These are phyloP conservation scores for Pyrenophora teres DNA, from an alignment of 2,329 filamentous ascomycete genomes.

Conservation along the genomic window DNA sequence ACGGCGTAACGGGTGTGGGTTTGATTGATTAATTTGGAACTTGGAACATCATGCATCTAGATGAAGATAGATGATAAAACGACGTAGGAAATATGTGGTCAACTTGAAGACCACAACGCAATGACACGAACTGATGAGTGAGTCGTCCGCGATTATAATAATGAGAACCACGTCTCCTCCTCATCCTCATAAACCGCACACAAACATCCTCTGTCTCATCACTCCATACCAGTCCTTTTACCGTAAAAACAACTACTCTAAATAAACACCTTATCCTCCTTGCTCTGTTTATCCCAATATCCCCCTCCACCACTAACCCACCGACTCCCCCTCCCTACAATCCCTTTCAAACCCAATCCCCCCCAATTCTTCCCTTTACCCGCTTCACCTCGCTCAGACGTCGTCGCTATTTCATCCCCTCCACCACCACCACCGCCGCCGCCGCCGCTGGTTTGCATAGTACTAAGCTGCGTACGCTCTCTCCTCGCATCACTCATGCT, in stretches of 20 bases:
- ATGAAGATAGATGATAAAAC: too few relatives aligned
- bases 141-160: too few relatives aligned
- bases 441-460: too few relatives aligned
- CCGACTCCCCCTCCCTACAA: constrained; percentile 19
- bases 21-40: not conserved
- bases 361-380: constrained; percentile 23
- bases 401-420: constrained; percentile 9
- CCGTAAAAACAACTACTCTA: constrained; percentile 1
- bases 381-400: constrained; percentile 17
- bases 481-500: too few relatives aligned
- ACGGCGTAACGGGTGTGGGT: too few relatives aligned
- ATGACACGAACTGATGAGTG: too few relatives aligned
- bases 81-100: not conserved
- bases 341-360: constrained; percentile 29
- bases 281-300: constrained; percentile 20
- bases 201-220: too few relatives aligned
- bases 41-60: not conserved
- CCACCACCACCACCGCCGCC: not conserved
- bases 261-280: constrained; percentile 31
- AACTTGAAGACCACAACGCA: too few relatives aligned
- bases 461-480: too few relatives aligned
- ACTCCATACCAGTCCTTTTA: too few relatives aligned
- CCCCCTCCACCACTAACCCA: constrained; percentile 15
- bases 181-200: too few relatives aligned
- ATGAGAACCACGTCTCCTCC: too few relatives aligned